A percentile compares a stretch with the other conserved stretches of the same genome.
Conservation (phyloP, 2,329 filamentous ascomycete genomes). For the Ophiobolus disseminans region DNA sequence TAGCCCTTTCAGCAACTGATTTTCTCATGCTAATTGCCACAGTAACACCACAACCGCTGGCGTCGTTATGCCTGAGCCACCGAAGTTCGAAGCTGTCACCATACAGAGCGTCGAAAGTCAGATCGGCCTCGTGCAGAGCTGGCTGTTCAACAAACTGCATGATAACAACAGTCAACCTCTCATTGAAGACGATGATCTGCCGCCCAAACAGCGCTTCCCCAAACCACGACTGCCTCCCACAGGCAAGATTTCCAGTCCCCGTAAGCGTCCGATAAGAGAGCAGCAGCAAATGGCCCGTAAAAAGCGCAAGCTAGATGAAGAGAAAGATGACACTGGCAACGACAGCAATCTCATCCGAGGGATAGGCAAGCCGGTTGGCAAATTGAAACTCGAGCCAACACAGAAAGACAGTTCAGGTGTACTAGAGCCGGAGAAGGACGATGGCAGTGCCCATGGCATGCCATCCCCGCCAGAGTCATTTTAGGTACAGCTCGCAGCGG, state of each 20-base stretch:
- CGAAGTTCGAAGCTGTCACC: constrained; percentile 78
- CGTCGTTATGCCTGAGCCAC: constrained; percentile 71
- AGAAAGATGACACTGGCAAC: constrained; percentile 46
- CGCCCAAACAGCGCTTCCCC: constrained; percentile 81
- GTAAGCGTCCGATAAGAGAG: constrained; percentile 82
- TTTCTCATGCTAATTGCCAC: constrained; percentile 38
- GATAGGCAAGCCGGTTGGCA: constrained; percentile 64
- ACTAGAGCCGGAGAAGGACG: constrained; percentile 70
- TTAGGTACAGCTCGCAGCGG: constrained; percentile 13
- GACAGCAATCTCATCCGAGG: constrained; percentile 40
- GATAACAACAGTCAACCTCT: constrained; percentile 83
- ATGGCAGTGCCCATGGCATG: constrained; percentile 73
- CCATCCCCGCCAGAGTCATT: constrained; percentile 82
- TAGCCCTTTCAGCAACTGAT: constrained; percentile 13
- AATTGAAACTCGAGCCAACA: constrained; percentile 55
- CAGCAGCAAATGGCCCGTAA: constrained; percentile 86
- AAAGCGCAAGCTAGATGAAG: constrained; percentile 73
- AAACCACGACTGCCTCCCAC: constrained; percentile 71
- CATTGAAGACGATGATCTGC: constrained; percentile 92
- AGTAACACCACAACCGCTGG: constrained; percentile 65
- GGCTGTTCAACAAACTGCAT: constrained; percentile 88
- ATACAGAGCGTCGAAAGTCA: constrained; percentile 78
- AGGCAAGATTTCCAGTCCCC: constrained; percentile 84
- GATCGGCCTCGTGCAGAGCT: constrained; percentile 87
- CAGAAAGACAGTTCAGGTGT: constrained; percentile 67